These are phyloP conservation scores for Filobasidium uniguttulatum DNA, from an alignment of 1,284 basidiomycete species.

Conservation along the genomic window DNA sequence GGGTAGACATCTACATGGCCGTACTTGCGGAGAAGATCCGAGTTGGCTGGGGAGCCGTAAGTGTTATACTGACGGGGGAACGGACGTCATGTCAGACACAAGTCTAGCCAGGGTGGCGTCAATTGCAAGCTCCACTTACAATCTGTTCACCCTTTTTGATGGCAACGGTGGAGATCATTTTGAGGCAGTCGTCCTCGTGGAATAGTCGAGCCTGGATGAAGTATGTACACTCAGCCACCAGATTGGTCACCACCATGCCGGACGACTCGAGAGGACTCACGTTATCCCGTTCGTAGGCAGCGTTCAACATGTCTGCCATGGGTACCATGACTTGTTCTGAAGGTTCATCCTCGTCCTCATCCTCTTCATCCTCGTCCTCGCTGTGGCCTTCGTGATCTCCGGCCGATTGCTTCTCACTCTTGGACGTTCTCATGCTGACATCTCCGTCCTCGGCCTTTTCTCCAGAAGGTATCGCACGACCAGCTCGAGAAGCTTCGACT, in stretches of 20 bases:
- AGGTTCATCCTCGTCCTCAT: constrained; percentile 51
- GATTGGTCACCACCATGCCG: not conserved
- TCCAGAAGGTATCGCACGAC: constrained; percentile 2
- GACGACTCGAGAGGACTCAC: constrained; percentile 39
- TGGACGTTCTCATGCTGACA: constrained; percentile 14
- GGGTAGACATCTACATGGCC: constrained; percentile 76
- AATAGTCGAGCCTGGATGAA: constrained; percentile 61
- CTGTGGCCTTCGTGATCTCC: constrained; percentile 31
- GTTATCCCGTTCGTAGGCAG: constrained; percentile 71
- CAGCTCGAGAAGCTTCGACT: constrained; percentile 20
- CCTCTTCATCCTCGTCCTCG: constrained; percentile 38
- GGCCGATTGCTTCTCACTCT: constrained; percentile 26
- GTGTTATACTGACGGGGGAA: constrained; percentile 98
- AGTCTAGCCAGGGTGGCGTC: not conserved
- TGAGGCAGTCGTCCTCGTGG: constrained; percentile 56
- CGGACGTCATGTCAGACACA: no score
- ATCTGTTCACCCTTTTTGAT: constrained; percentile 78
- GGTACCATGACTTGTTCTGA: constrained; percentile 84
- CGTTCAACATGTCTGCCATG: constrained; percentile 90
- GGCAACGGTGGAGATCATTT: constrained; percentile 65
- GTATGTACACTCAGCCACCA: not conserved
- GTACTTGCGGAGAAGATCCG: constrained; percentile 84
- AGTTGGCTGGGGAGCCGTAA: constrained; percentile 86
- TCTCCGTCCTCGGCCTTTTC: constrained; percentile 2
- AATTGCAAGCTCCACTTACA: constrained; percentile 41